Evolutionary conservation across 1,284 basidiomycete species (phyloP).

Genomic region (Athelia sp.): DNA sequence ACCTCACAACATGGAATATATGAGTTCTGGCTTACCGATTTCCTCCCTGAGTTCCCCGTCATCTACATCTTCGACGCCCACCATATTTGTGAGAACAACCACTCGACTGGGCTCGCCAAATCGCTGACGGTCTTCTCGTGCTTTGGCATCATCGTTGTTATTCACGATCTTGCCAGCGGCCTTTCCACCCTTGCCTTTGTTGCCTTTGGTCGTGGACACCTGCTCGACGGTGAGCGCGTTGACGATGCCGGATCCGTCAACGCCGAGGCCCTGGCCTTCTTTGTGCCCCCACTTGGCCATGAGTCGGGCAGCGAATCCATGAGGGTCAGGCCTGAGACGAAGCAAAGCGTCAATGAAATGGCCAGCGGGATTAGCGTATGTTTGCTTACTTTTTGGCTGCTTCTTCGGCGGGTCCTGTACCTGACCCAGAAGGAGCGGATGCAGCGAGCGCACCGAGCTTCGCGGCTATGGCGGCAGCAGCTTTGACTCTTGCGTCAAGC

Average conservation of each 20-base stretch:
- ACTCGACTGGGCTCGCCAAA: constrained; percentile 89
- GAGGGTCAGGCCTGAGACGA: constrained; percentile 51
- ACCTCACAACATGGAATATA: constrained; percentile 3
- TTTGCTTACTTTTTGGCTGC: constrained; percentile 24
- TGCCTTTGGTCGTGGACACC: constrained; percentile 36
- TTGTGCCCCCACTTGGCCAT: constrained; percentile 96
- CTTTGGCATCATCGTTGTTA: constrained; percentile 73
- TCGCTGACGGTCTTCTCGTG: constrained; percentile 66
- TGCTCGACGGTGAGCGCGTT: constrained; percentile 83
- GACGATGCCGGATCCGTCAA: constrained; percentile 78
- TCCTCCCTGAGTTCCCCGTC: constrained; percentile 86
- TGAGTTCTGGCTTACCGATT: constrained; percentile 56
- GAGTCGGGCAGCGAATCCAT: constrained; percentile 70
- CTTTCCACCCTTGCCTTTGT: constrained; percentile 31
- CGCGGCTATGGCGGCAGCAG: constrained; percentile 79
- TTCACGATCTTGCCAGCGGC: constrained; percentile 76
- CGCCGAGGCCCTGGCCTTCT: constrained; percentile 87
- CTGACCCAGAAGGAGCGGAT: constrained; percentile 19
- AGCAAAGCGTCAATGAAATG: neutral
- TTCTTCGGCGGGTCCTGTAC: constrained; percentile 27
- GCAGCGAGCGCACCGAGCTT: constrained; percentile 56
- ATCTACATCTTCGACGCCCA: constrained; percentile 73
- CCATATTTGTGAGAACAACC: constrained; percentile 85
- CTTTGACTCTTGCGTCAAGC: constrained; percentile 64
- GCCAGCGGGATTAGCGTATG: neutral